A percentile compares a stretch with the other conserved stretches of the same genome.
Evolutionary conservation across 345 rosid species (phyloP).

Genomic region (Orychophragmus violaceus): DNA sequence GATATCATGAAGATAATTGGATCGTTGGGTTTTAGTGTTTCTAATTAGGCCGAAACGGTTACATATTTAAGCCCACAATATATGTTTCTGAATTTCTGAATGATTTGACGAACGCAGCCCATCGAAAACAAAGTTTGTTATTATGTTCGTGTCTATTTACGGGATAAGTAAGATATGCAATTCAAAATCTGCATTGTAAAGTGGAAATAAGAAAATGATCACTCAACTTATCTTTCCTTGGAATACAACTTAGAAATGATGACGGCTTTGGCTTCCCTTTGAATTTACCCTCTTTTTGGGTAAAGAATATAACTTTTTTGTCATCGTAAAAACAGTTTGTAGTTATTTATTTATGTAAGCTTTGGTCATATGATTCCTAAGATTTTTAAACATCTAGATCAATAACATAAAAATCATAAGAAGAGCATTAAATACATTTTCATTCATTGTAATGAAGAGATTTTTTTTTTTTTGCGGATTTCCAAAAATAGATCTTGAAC

Average conservation of each 20-base stretch:
- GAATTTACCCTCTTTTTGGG: conserved; percentile 23
- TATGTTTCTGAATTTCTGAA: not conserved
- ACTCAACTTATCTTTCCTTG: conserved; percentile 28
- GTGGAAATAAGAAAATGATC: conserved; percentile 10
- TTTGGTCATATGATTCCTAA: too few relatives aligned
- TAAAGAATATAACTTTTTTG: too few relatives aligned
- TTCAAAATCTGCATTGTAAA: conserved; percentile 12
- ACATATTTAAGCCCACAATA: not conserved
- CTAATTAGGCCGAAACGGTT: not conserved
- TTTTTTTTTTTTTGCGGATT: too few relatives aligned
- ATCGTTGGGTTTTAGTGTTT: not conserved
- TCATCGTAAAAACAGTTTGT: not conserved
- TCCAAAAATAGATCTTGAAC: too few relatives aligned
- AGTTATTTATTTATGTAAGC: not conserved
- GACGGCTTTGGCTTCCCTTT: conserved; percentile 24
- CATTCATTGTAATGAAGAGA: too few relatives aligned
- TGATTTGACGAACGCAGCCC: not conserved
- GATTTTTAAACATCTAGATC: too few relatives aligned
- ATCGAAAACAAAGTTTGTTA: not conserved
- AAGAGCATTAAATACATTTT: too few relatives aligned
- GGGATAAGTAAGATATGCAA: not conserved
- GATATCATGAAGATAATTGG: not conserved
- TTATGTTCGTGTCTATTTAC: not conserved
- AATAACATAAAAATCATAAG: too few relatives aligned
- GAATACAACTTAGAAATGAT: conserved; percentile 33